Evolutionary conservation across 164 flowering plant genomes (phyloP), one percentile per base, ranked within the genome.

Genomic region (Cinnamomum chago): DNA sequence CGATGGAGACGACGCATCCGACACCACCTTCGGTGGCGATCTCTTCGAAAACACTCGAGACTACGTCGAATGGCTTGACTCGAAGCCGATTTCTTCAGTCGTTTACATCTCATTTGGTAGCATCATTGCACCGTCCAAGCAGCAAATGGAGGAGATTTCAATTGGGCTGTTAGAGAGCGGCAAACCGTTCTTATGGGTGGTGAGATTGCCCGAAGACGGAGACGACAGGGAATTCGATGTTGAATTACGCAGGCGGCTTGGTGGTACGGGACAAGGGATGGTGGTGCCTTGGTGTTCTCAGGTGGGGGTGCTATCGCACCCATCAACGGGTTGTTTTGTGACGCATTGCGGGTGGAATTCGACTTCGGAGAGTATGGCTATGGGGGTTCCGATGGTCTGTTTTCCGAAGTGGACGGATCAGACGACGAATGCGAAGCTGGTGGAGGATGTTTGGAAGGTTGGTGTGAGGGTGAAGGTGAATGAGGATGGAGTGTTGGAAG

Each of bases 341-440:
- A 87, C 90, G 11, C 95, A 90, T 52, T 84, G 90, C 65, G 95
- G 95, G 22, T 90, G 95, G 95, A 90, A 90, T 65, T 90, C 95
- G 58, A 82, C 87, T 0, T 2, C 81, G 64, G 95, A 90, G 76
- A 78, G 89, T 28, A 13, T 91, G 35, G 79, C 51, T 1, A 67
- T 72, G 0, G 95, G 95, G 2, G 85, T 89, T 4, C 93, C 92
- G 3, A 55, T 88, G 75, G 85, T 91, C 52, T 87, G 74, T 3
- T 73, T 76, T 60, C 96, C 96, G 3, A 85, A 80, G 25, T 87
- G 81, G 79, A 20, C 86, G 0, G 96, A 91, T 33, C 96, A 91
- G 27, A 18, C 67, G 15, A 85, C 88, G 2, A 88, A 87, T 77
- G 89, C 90, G 11, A 88, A 85, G 88, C 30, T 89, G 72, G 65